Conservation (phyloP, 805 yeast genomes). For the Candida rishiriensis region DNA sequence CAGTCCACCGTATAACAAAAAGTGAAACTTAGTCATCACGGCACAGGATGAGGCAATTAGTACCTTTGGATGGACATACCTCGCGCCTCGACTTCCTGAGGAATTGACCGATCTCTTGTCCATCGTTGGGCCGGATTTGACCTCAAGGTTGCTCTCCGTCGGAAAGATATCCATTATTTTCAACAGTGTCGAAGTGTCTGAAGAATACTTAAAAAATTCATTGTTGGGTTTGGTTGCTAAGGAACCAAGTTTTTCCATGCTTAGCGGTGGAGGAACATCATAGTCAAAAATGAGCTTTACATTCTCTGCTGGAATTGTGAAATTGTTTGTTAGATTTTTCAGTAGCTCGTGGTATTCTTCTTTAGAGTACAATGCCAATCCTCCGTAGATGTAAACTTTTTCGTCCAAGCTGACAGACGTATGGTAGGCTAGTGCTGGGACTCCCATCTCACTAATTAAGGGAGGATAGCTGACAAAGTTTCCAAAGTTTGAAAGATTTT, state of each 20-base stretch:
- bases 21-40: constrained; percentile 49
- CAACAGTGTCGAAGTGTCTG: constrained; percentile 35
- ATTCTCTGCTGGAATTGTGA: constrained; percentile 29
- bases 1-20: constrained; percentile 70
- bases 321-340: constrained; percentile 27
- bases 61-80: constrained; percentile 43
- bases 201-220: constrained; percentile 32
- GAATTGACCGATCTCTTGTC: constrained; percentile 7
- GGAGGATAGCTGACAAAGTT: constrained; percentile 29
- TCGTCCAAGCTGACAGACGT: constrained; percentile 35
- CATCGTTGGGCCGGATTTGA: constrained; percentile 1
- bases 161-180: constrained; percentile 15
- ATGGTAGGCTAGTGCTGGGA: constrained; percentile 43
- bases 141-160: background rate
- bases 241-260: constrained; percentile 35
- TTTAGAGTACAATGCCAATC: constrained; percentile 26
- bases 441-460: constrained; percentile 33
- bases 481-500: constrained; percentile 8
- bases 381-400: constrained; percentile 42
- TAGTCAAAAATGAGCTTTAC: constrained; percentile 26
- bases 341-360: constrained; percentile 23
- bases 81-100: background rate
- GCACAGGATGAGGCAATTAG: constrained; percentile 45
- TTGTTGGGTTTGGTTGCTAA: constrained; percentile 39
- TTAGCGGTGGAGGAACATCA: constrained; percentile 44